Evolutionary conservation across 2,329 filamentous ascomycete genomes (phyloP), one percentile per base, ranked within the genome.

Genomic region (Stemphylium vesicarium): DNA sequence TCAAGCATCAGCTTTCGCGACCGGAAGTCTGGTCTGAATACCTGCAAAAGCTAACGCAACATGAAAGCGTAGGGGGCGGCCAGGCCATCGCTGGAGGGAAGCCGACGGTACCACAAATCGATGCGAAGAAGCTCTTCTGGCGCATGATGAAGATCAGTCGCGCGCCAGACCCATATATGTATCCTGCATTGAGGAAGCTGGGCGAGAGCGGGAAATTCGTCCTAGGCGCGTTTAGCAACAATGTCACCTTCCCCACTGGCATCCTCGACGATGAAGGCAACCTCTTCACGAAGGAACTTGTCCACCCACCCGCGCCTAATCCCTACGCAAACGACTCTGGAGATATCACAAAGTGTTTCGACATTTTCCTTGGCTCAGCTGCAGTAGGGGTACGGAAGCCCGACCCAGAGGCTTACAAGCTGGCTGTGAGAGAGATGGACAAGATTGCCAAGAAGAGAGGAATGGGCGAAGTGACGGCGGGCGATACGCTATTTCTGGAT

Each of bases 381-480:
- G 92, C 96, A 68, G 87, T 94, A 0, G 92, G 94, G 0, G 80
- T 97, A 62, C 81, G 95, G 50, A 99, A 98, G 69, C 95, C 95
- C 0, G 90, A 96, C 63, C 85, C 88, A 0, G 82, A 81, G 48
- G 94, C 97, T 50, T 99, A 98, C 67, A 79, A 86, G 62, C 80
- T 90, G 60, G 88, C 94, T 0, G 73, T 96, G 41, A 75, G 82
- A 50, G 82, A 85, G 63, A 80, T 95, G 61, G 81, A 90, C 65
- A 81, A 84, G 57, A 85, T 85, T 62, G 85, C 87, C 1, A 81
- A 78, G 68, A 75, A 79, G 20, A 85, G 85, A 73, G 78, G 81
- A 4, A 75, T 73, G 13, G 75, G 78, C 5, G 79, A 82, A 0
- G 79, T 96, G 8, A 74, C 78, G 51, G 78, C 88, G 0, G 78